Evolutionary conservation across 495 filamentous ascomycete genomes (phyloP), one percentile per base, ranked within the genome.

Genomic region (Podospora didyma): DNA sequence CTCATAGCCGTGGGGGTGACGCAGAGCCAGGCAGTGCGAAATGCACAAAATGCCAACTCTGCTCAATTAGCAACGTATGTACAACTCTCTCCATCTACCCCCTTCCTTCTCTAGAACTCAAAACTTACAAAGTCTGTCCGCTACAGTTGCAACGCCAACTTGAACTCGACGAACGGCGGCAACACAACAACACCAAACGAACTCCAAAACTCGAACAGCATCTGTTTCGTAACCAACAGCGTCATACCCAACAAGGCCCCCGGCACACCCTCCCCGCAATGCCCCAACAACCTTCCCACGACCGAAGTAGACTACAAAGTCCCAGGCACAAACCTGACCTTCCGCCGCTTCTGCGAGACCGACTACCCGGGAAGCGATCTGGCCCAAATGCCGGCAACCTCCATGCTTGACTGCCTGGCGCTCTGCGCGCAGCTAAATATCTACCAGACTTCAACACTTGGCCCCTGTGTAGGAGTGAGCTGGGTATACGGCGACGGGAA

Each of bases 391-490:
- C 59, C 59, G 46, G 41, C 51, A 9, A 7, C 51, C 20, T 35
- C 50, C 9, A 62, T 62, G 59, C 49, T 17, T n/a, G 59, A 58
- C 35, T 62, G 59, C 47, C 51, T 62, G n/a, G 20, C 37, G 19
- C 47, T 62, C 14, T 62, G 59, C 42, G 59, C 59, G 7, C 46
- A 51, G 46, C 55, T 62, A 3, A 58, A 58, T 41, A 21, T 62
- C 17, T 54, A 46, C 17, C 59, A 54, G 0, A 51, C 51, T 12
- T 62, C 59, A 12, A 42, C 51, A 2, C 2, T 42, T 14, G 59
- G 55, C 0, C 54, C 22, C 9, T 62, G 59, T 23, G 20, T 31
- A 2, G 59, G 59, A 3, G 59, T 52, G 21, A 35, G 28, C 4
- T 62, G 59, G 59, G 46, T 54, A 0, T 51, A 46, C 5, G 53